Evolutionary conservation across 169 alveolate species (phyloP).

Genomic region (Theileria annulata): DNA sequence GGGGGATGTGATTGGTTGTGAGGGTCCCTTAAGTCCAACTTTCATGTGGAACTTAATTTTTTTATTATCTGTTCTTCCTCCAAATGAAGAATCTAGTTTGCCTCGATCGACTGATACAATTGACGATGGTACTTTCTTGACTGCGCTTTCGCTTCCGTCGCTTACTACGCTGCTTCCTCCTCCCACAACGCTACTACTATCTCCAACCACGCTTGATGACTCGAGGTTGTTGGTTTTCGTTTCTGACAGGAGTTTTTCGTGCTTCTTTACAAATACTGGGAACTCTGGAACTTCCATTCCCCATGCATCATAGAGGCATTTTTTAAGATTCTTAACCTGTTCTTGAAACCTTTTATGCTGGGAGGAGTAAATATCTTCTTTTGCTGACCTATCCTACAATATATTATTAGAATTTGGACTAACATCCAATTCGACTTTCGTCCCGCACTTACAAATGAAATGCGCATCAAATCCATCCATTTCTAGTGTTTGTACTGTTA

Average conservation of each 20-base stretch:
- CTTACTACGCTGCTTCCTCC: conserved; percentile 58
- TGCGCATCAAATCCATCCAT: conserved; percentile 76
- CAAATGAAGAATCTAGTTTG: conserved; percentile 9
- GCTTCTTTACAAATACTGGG: conserved; percentile 34
- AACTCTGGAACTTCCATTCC: conserved; percentile 67
- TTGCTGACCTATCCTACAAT: conserved; percentile 37
- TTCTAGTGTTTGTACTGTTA: conserved; percentile 72
- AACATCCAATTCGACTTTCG: conserved; percentile 72
- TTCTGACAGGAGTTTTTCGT: conserved; percentile 7
- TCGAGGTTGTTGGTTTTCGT: conserved; percentile 8
- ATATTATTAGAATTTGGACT: conserved; percentile 6
- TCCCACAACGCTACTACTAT: conserved; percentile 36
- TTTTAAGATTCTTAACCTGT: conserved; percentile 53
- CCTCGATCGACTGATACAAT: conserved; percentile 23
- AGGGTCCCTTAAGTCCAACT: neutral
- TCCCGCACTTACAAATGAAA: conserved; percentile 72
- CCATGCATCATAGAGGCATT: conserved; percentile 63
- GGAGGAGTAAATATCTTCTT: conserved; percentile 58
- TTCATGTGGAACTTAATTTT: conserved; percentile 61
- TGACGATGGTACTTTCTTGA: neutral
- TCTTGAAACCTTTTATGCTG: conserved; percentile 69
- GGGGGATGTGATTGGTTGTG: neutral
- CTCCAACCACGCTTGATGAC: conserved; percentile 29
- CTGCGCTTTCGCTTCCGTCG: conserved; percentile 26
- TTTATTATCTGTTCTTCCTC: conserved; percentile 18